These are phyloP conservation scores for Fusarium paranaense DNA, from an alignment of 2,329 filamentous ascomycete genomes.

Conservation along the genomic window DNA sequence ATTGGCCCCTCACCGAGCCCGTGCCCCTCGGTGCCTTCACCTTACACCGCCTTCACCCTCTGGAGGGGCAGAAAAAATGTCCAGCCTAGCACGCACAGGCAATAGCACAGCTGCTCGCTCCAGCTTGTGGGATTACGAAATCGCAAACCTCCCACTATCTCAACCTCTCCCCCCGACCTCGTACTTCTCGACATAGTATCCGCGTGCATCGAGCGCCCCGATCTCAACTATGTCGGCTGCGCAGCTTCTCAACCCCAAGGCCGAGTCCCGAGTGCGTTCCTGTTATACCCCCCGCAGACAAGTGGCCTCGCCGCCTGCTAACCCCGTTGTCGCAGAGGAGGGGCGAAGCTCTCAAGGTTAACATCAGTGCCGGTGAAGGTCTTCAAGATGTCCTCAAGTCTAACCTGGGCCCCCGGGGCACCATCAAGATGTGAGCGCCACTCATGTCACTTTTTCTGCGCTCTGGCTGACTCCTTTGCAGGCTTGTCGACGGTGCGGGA, in stretches of 20 bases:
- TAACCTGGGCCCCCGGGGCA: constrained; percentile 92
- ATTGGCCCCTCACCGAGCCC: constrained; percentile 37
- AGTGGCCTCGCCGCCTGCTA: constrained; percentile 39
- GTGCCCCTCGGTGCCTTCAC: constrained; percentile 20
- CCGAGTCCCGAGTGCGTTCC: constrained; percentile 87
- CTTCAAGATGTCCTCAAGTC: constrained; percentile 94
- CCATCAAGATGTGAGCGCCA: constrained; percentile 85
- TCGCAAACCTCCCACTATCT: constrained; percentile 41
- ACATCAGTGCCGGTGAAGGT: constrained; percentile 96
- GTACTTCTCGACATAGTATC: constrained; percentile 37
- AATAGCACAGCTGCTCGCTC: constrained; percentile 44
- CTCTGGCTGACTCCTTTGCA: constrained; percentile 49
- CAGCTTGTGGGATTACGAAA: constrained; percentile 49
- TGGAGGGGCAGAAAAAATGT: constrained; percentile 51
- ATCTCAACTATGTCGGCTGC: constrained; percentile 84
- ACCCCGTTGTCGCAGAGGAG: constrained; percentile 72
- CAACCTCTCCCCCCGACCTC: constrained; percentile 20
- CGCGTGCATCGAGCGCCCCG: constrained; percentile 29
- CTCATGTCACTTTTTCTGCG: neutral
- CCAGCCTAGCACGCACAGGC: constrained; percentile 44
- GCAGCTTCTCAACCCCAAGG: constrained; percentile 98
- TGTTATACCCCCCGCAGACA: constrained; percentile 29
- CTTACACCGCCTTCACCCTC: constrained; percentile 48
- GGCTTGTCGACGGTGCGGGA: constrained; percentile 77
- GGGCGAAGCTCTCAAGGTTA: constrained; percentile 95